A percentile compares a stretch with the other conserved stretches of the same genome.
Conservation (phyloP, 306 rosid genomes). For the Quercus gilva region DNA sequence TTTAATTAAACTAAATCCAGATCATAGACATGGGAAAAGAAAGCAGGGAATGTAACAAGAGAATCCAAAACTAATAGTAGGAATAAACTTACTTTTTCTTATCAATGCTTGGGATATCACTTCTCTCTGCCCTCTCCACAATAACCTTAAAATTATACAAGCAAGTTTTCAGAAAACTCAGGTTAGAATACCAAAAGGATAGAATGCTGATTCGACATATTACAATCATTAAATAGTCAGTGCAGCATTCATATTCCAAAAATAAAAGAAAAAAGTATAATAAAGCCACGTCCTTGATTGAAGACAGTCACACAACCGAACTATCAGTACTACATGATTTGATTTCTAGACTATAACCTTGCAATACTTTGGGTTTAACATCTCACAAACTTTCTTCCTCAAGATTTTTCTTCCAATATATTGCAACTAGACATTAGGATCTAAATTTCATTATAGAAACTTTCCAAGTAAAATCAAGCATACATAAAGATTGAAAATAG, state of each 20-base stretch:
- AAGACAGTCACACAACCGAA: background rate
- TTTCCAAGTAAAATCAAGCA: background rate
- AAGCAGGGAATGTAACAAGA: slow-evolving; percentile 1
- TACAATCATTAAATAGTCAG: slow-evolving; percentile 4
- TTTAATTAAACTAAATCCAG: background rate
- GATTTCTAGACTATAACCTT: background rate
- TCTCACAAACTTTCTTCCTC: background rate
- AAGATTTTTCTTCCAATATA: background rate
- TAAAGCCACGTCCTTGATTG: background rate
- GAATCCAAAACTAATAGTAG: background rate
- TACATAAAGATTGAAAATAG: background rate
- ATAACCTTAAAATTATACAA: slow-evolving; percentile 59
- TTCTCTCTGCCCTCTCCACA: slow-evolving; percentile 94
- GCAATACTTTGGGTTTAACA: background rate
- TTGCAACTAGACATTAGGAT: background rate
- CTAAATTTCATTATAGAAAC: background rate
- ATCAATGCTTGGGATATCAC: slow-evolving; percentile 90
- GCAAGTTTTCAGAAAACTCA: slow-evolving; percentile 25
- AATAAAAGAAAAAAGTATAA: background rate
- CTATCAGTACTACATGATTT: background rate
- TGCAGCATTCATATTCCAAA: background rate
- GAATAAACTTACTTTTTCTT: slow-evolving; percentile 76
- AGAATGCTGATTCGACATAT: slow-evolving; percentile 1
- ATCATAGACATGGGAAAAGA: background rate
- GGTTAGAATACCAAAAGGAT: slow-evolving; percentile 8